These are phyloP conservation scores for Chionographis japonica DNA, from an alignment of 106 monocot species.

Conservation along the genomic window DNA sequence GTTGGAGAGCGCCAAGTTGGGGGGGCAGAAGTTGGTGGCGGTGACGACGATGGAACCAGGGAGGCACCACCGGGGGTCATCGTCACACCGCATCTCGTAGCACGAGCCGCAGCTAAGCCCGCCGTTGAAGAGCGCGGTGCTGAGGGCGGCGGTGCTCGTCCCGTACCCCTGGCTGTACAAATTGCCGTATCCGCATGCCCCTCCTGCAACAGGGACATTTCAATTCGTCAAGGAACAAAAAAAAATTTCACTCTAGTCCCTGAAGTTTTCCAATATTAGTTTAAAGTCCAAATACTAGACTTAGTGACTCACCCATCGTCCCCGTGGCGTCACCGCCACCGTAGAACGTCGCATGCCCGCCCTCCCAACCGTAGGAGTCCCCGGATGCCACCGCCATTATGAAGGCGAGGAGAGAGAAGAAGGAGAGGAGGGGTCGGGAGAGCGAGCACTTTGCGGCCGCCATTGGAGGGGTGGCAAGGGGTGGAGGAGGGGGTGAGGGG, in stretches of 20 bases:
- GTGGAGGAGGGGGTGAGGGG: too few species aligned
- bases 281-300: neutral
- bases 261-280: too few species aligned
- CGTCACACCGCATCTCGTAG: conserved; percentile 50
- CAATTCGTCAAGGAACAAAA: too few species aligned
- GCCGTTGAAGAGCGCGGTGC: conserved; percentile 63
- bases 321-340: conserved; percentile 61
- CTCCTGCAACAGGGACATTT: neutral
- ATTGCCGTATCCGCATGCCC: conserved; percentile 41
- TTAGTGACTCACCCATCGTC: conserved; percentile 41
- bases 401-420: conserved; percentile 13
- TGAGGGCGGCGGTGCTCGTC: conserved; percentile 65
- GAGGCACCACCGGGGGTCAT: conserved; percentile 47
- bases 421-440: conserved; percentile 9
- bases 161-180: conserved; percentile 68
- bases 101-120: conserved; percentile 64
- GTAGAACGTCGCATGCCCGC: conserved; percentile 51
- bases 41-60: conserved; percentile 55
- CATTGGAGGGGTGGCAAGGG: neutral
- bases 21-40: conserved; percentile 77
- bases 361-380: conserved; percentile 25
- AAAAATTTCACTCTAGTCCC: too few species aligned
- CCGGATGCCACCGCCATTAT: conserved; percentile 1
- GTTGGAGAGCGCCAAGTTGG: conserved; percentile 44
- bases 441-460: conserved; percentile 7